phyloP scores from a whole-genome alignment of 2,329 filamentous ascomycete species.

The Aspergillus jensenii region DNA sequence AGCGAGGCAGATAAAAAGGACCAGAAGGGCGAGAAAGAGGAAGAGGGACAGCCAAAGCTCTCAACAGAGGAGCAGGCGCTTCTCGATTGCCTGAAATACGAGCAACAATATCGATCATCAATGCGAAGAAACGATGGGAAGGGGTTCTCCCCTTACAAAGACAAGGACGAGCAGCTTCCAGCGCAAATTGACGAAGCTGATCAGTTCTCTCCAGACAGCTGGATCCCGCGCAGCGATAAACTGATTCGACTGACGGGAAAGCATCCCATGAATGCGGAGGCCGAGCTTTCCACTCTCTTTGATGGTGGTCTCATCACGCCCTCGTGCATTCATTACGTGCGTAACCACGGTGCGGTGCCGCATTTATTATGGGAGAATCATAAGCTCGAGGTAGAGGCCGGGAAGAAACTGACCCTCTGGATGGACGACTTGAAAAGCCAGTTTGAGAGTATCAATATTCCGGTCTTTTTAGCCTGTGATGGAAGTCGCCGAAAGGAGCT shows the following conservation, averaged over 20 bases:
- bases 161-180: slow-evolving; percentile 28
- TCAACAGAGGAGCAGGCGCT: slow-evolving; percentile 47
- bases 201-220: slow-evolving; percentile 55
- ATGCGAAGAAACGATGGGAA: slow-evolving; percentile 48
- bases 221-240: slow-evolving; percentile 49
- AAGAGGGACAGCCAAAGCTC: slow-evolving; percentile 29
- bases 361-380: slow-evolving; percentile 52
- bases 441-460: slow-evolving; percentile 50
- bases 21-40: not conserved
- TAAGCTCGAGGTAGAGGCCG: slow-evolving; percentile 45
- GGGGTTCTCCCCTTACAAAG: slow-evolving; percentile 35
- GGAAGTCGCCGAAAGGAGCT: slow-evolving; percentile 54
- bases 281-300: slow-evolving; percentile 43
- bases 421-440: slow-evolving; percentile 49
- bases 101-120: slow-evolving; percentile 44
- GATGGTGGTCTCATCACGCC: slow-evolving; percentile 53
- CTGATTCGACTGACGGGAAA: slow-evolving; percentile 54
- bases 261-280: slow-evolving; percentile 55
- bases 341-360: slow-evolving; percentile 56
- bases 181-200: slow-evolving; percentile 50
- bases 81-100: slow-evolving; percentile 43
- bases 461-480: slow-evolving; percentile 50
- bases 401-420: slow-evolving; percentile 31
- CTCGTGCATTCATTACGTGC: slow-evolving; percentile 53
- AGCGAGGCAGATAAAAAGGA: not conserved